Evolutionary conservation across 495 filamentous ascomycete species (phyloP), one percentile per base, ranked within the genome.

Genomic region (Acidiella bohemica): DNA sequence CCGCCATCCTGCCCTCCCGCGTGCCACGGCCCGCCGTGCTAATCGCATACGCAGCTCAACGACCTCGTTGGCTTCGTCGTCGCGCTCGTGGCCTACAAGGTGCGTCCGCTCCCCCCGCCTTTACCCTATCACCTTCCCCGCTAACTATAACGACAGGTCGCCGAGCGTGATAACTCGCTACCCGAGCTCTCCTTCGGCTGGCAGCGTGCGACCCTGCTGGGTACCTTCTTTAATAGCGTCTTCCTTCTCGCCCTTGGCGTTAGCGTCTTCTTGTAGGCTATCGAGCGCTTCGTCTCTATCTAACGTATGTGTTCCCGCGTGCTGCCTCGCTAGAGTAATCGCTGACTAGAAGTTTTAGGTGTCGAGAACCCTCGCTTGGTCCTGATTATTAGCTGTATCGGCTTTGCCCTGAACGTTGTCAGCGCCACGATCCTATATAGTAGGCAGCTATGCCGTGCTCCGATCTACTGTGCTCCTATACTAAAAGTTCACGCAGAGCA

Each of bases 151-250:
- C n/a, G n/a, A n/a, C n/a, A n/a, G 19, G 38, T 23, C 33, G 57
- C 48, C 28, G 32, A 42, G 37, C 41, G 35, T 36, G 47, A 24
- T 37, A 44, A 34, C 24, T 55, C 59, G 1, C 65, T 62, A 0
- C 53, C 61, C 38, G 50, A 53, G 0, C 58, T 71, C 3, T 59
- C 67, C 1, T 71, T 68, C 47, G 67, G 68, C 12, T 57, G 48
- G 48, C 49, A 51, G n/a, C 39, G 54, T 2, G 51, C 51, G 18
- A 44, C 46, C 18, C 36, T 57, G 5, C 43, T 57, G 3, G 51
- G 51, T 36, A 47, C 48, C 30, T 57, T 57, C 54, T 54, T 54
- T 36, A 57, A 57, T 39, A 51, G 51, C 25, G 54, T 46, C 13
- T 57, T 57, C 32, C 45, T 52, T 14, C 36, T 49, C 14, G 54